phyloP scores from a whole-genome alignment of 306 rosid genomes.

The Corylus heterophylla region DNA sequence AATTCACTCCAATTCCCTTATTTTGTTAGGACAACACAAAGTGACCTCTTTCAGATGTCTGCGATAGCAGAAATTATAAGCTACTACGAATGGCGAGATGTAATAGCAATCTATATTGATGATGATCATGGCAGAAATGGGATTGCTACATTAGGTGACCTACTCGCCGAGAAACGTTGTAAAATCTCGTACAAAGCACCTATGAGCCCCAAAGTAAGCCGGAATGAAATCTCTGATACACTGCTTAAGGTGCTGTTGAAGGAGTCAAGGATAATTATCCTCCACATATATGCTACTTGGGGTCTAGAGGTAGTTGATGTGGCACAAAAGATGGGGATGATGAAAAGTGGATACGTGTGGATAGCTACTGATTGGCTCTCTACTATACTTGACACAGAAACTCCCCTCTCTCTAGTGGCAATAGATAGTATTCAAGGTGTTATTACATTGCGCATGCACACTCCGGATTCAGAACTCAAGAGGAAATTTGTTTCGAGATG shows the following conservation, averaged over 20 bases:
- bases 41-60: conserved; percentile 73
- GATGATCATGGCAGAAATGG: conserved; percentile 96
- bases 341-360: conserved; percentile 87
- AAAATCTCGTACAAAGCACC: conserved; percentile 84
- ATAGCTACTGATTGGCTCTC: conserved; percentile 81
- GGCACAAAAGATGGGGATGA: conserved; percentile 74
- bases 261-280: conserved; percentile 71
- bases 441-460: conserved; percentile 60
- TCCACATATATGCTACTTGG: conserved; percentile 46
- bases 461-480: conserved; percentile 64
- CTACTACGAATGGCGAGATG: conserved; percentile 75
- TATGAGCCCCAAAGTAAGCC: conserved; percentile 46
- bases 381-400: conserved; percentile 48
- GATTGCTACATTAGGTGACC: conserved; percentile 62
- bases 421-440: conserved; percentile 72
- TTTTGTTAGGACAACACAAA: conserved; percentile 68
- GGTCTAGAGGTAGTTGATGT: conserved; percentile 55
- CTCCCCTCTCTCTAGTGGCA: conserved; percentile 36
- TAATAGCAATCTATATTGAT: conserved; percentile 77
- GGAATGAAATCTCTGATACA: conserved; percentile 52
- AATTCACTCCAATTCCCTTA: conserved; percentile 89
- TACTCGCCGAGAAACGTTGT: conserved; percentile 74
- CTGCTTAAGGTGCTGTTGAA: conserved; percentile 77
- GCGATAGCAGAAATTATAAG: conserved; percentile 73
- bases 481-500: conserved; percentile 69